Evolutionary conservation across 148 eudicot species (phyloP).

Genomic region (Vaccinium corymbosum): DNA sequence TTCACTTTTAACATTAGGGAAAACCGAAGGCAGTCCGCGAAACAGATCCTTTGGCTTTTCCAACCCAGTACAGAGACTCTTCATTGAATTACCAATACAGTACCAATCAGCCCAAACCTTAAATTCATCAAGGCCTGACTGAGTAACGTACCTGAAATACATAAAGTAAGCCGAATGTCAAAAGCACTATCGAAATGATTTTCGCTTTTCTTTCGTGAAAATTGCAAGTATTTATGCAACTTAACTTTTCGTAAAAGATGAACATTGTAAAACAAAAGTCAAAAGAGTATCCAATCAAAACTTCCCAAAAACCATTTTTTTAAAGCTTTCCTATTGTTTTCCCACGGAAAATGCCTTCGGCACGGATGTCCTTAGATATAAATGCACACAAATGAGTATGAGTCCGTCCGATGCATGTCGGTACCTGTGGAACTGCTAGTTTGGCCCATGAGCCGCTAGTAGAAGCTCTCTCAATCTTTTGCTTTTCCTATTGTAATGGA

Average conservation of each 20-base stretch:
- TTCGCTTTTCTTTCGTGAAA: neutral
- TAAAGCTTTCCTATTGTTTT: neutral
- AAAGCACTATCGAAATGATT: neutral
- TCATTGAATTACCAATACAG: conserved; percentile 55
- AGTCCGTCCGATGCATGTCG: neutral
- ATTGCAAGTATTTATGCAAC: neutral
- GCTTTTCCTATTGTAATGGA: neutral
- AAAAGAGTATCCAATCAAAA: neutral
- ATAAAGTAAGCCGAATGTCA: neutral
- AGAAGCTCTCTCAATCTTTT: too few species aligned
- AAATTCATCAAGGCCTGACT: conserved; percentile 54
- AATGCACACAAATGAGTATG: neutral
- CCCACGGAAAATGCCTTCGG: neutral
- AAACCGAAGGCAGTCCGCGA: conserved; percentile 42
- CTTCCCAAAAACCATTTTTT: neutral
- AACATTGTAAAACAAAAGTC: neutral
- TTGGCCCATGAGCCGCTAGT: too few species aligned
- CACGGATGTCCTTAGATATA: neutral
- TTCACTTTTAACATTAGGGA: conserved; percentile 40
- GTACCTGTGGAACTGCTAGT: neutral
- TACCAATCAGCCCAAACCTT: conserved; percentile 79
- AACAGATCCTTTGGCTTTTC: conserved; percentile 34
- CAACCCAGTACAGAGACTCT: conserved; percentile 38
- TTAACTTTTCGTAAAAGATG: neutral
- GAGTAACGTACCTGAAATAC: conserved; percentile 5